Evolutionary conservation across 2,329 filamentous ascomycete species (phyloP), one percentile per base, ranked within the genome.

Genomic region (Penicillium sp.): DNA sequence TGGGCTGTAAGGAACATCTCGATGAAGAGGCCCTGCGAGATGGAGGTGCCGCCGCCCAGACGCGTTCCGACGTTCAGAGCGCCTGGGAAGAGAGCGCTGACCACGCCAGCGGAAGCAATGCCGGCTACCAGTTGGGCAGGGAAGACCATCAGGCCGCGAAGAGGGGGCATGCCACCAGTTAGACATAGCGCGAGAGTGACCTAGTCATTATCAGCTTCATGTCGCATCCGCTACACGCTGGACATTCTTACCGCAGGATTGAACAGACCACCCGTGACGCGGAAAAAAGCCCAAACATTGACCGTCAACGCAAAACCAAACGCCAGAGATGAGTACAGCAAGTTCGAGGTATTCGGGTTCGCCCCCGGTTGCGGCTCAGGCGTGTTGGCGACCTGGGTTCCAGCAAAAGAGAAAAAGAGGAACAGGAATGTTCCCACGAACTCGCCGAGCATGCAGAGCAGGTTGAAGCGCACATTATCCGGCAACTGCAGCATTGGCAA

Each of bases 1-100:
- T 88, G 81, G 0, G 85, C 78, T 0, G 87, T 89, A 39, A 89
- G 78, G 66, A 89, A 87, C 77, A 87, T 83, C 72, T 89, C 87
- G 50, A 89, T 82, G 68, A 89, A 88, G 41, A 89, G 76, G 6
- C 87, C 87, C 59, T 85, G 86, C 0, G 78, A 78, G 10, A 81
- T 76, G 58, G 76, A 83, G 4, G 83, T 78, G 13, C 81, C 82
- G 11, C 78, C 77, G 1, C 79, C 79, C 2, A 89, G 79, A 4
- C 77, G 76, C n/a, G 87, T 89, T 50, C 76, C 76, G 5, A 87
- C 85, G 6, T 78, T 77, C 18, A 87, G 70, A 2, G 78, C 73
- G 0, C 83, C 85, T 0, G 87, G 86, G n/a, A 88, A 78, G 4
- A 89, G 75, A 1, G 78, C 82, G 36, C 81, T 79, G 1, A 85